phyloP scores from a whole-genome alignment of 768 basidiomycete genomes.

The Calocera cornea region DNA sequence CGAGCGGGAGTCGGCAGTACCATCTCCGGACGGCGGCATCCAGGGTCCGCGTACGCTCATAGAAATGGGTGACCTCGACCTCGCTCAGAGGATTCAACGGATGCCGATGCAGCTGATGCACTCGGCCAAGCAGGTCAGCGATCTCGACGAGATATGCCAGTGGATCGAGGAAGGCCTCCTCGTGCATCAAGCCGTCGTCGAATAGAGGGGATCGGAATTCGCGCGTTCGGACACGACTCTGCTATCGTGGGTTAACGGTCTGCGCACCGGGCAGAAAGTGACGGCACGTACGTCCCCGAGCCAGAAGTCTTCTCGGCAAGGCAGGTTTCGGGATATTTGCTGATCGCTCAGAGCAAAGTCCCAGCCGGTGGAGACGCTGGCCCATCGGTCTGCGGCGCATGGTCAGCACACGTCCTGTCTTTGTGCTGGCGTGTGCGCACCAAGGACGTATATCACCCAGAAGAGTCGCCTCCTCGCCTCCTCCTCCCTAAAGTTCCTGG shows the following conservation, averaged over 20 bases:
- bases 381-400: constrained; percentile 18
- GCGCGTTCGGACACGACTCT: neutral
- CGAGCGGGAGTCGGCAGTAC: neutral
- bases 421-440: neutral
- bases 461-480: constrained; percentile 24
- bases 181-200: constrained; percentile 1
- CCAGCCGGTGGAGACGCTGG: constrained; percentile 24
- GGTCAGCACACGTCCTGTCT: neutral
- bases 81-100: neutral
- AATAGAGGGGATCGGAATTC: neutral
- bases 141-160: constrained; percentile 1
- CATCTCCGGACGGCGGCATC: neutral
- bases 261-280: neutral
- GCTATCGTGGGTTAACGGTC: neutral
- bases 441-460: constrained; percentile 25
- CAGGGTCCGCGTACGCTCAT: neutral
- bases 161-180: neutral
- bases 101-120: neutral
- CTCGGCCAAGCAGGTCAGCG: neutral
- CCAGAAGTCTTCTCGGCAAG: constrained; percentile 17
- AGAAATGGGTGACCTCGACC: neutral
- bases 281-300: constrained; percentile 7
- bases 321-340: constrained; percentile 22
- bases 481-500: constrained; percentile 23
- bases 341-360: constrained; percentile 22